Evolutionary conservation across 2,329 filamentous ascomycete species (phyloP).

Genomic region (Pyrenochaeta sp.): DNA sequence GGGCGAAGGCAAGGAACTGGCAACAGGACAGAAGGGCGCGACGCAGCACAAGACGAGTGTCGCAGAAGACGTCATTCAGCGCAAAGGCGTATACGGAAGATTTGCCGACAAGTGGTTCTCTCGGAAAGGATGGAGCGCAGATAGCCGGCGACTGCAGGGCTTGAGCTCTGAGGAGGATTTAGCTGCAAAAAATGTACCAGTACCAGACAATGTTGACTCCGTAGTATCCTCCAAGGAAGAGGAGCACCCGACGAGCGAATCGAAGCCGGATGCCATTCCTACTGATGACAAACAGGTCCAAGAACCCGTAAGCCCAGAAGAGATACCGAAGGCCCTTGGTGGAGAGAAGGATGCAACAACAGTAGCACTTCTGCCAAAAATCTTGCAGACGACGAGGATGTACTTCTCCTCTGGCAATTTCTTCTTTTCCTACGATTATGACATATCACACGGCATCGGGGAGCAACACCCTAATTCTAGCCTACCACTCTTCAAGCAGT

Average conservation of each 20-base stretch:
- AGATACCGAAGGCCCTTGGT: slow-evolving; percentile 45
- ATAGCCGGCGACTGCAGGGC: slow-evolving; percentile 74
- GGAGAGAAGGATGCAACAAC: slow-evolving; percentile 46
- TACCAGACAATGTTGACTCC: slow-evolving; percentile 44
- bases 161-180: slow-evolving; percentile 65
- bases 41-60: slow-evolving; percentile 63
- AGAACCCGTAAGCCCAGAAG: slow-evolving; percentile 39
- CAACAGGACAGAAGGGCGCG: slow-evolving; percentile 36
- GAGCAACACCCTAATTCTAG: slow-evolving; percentile 55
- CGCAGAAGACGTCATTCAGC: slow-evolving; percentile 86
- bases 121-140: slow-evolving; percentile 78
- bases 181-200: slow-evolving; percentile 44
- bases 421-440: slow-evolving; percentile 94
- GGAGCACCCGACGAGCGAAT: slow-evolving; percentile 24
- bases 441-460: slow-evolving; percentile 76
- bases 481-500: slow-evolving; percentile 73
- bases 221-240: slow-evolving; percentile 34
- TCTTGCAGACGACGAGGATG: slow-evolving; percentile 83
- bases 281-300: slow-evolving; percentile 28
- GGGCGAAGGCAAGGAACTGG: slow-evolving; percentile 42
- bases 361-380: slow-evolving; percentile 74
- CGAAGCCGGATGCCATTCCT: slow-evolving; percentile 31
- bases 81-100: slow-evolving; percentile 82
- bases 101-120: slow-evolving; percentile 95
- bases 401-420: slow-evolving; percentile 86